Evolutionary conservation across 1,139 yeast species (phyloP).

Genomic region (Pichia kudriavzevii): DNA sequence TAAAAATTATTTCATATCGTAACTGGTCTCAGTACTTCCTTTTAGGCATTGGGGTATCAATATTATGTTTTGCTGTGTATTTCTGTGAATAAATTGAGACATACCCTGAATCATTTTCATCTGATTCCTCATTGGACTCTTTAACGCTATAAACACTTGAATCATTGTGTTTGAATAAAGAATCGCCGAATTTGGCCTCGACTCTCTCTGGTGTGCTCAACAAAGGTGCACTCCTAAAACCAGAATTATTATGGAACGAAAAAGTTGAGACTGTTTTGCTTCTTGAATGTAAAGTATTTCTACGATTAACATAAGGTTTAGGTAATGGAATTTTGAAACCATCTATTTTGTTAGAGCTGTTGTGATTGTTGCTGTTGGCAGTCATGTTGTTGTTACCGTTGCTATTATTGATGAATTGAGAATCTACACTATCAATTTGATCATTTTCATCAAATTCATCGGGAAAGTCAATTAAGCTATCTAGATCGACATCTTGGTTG

Average conservation of each 20-base stretch:
- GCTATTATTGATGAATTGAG: too few species aligned
- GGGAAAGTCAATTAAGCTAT: conserved; percentile 18
- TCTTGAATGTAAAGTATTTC: conserved; percentile 18
- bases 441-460: not conserved
- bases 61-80: too few species aligned
- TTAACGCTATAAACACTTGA: conserved; percentile 7
- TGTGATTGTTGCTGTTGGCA: not conserved
- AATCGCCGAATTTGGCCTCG: conserved; percentile 9
- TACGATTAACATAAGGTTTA: conserved; percentile 18
- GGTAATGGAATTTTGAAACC: conserved; percentile 12
- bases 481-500: conserved; percentile 19
- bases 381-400: conserved; percentile 1
- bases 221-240: conserved; percentile 11
- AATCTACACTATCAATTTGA: conserved; percentile 1
- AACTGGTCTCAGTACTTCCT: too few species aligned
- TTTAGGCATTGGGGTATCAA: too few species aligned
- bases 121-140: conserved; percentile 5
- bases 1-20: too few species aligned
- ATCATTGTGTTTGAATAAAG: conserved; percentile 6
- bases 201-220: conserved; percentile 11
- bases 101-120: conserved; percentile 3
- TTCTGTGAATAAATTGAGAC: conserved; percentile 14
- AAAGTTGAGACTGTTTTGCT: conserved; percentile 24
- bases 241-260: conserved; percentile 7
- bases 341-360: conserved; percentile 3